phyloP scores from a whole-genome alignment of 1,284 basidiomycete genomes.

The Cryptococcus depauperatus region DNA sequence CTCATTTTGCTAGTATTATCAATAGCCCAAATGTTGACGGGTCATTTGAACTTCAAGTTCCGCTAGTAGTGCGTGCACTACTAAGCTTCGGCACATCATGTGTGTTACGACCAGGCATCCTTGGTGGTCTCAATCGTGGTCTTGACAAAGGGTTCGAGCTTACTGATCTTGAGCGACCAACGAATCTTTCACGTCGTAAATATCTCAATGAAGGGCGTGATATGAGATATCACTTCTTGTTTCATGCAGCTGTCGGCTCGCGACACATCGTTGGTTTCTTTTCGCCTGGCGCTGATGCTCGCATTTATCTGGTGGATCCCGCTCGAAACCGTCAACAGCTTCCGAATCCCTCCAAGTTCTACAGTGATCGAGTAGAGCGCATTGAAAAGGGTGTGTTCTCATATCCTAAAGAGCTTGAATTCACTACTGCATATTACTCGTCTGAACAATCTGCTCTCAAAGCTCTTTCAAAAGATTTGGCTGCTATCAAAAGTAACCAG shows the following conservation, averaged over 20 bases:
- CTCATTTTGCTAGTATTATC: conserved; percentile 83
- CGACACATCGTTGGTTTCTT: conserved; percentile 91
- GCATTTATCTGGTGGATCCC: conserved; percentile 84
- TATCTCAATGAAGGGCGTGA: conserved; percentile 70
- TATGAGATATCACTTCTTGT: conserved; percentile 84
- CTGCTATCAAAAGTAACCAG: conserved; percentile 51
- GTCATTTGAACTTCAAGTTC: conserved; percentile 89
- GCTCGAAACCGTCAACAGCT: conserved; percentile 76
- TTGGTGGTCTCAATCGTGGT: conserved; percentile 71
- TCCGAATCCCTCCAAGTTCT: conserved; percentile 65
- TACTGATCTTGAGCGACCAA: conserved; percentile 64
- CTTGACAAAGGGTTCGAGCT: conserved; percentile 79
- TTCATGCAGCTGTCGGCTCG: conserved; percentile 68
- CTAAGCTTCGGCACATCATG: conserved; percentile 80
- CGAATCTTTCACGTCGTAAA: conserved; percentile 55
- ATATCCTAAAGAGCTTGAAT: conserved; percentile 65
- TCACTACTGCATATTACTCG: conserved; percentile 66
- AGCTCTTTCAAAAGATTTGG: conserved; percentile 81
- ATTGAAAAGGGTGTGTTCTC: conserved; percentile 50
- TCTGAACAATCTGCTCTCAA: conserved; percentile 74
- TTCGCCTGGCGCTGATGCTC: conserved; percentile 61
- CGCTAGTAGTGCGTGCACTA: conserved; percentile 73
- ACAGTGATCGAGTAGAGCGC: conserved; percentile 53
- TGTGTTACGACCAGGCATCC: conserved; percentile 55
- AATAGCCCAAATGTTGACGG: conserved; percentile 95